Evolutionary conservation across 1,284 basidiomycete species (phyloP).

Genomic region (Cystobasidium pallidum): DNA sequence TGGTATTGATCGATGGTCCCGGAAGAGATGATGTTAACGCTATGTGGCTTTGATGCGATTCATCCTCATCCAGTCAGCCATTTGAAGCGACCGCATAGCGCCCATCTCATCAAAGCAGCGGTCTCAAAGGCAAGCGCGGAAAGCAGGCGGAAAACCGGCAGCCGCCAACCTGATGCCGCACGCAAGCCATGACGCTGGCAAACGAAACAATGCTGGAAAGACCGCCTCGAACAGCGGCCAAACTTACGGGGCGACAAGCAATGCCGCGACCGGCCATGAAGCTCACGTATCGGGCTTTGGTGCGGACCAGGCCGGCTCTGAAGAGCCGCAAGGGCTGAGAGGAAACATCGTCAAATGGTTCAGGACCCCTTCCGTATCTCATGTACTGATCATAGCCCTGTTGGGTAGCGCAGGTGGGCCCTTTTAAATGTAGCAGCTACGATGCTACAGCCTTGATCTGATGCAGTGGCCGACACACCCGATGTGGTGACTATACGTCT

Average conservation of each 20-base stretch:
- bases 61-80: too few relatives aligned
- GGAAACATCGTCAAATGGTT: constrained; percentile 15
- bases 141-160: neutral
- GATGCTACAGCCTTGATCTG: constrained; percentile 1
- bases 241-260: neutral
- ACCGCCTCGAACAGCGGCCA: neutral
- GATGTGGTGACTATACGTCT: too few relatives aligned
- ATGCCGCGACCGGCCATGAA: neutral
- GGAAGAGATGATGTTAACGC: too few relatives aligned
- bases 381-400: constrained; percentile 40
- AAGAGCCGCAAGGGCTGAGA: neutral
- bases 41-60: too few relatives aligned
- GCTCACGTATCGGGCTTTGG: neutral
- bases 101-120: too few relatives aligned
- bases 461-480: neutral
- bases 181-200: neutral
- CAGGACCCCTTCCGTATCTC: constrained; percentile 23
- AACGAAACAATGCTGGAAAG: neutral
- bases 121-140: neutral
- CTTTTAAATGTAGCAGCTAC: neutral
- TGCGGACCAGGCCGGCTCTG: neutral
- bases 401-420: constrained; percentile 29
- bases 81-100: too few relatives aligned
- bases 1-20: too few relatives aligned
- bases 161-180: neutral